phyloP scores from a whole-genome alignment of 2,329 filamentous ascomycete species.

The Colletotrichum cuscutae region DNA sequence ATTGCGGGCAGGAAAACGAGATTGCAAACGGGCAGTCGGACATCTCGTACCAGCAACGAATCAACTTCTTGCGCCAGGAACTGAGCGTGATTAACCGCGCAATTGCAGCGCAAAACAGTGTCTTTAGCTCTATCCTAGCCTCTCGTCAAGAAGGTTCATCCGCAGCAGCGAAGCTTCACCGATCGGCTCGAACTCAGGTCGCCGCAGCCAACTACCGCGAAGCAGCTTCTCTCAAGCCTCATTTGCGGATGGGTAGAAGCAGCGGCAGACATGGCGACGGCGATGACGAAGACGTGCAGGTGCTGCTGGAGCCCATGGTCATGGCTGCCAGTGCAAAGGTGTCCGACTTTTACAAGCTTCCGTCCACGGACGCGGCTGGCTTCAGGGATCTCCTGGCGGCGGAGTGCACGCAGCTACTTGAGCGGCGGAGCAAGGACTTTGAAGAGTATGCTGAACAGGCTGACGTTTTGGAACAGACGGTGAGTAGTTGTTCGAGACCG shows the following conservation, averaged over 20 bases:
- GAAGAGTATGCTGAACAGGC: conserved; percentile 40
- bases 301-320: conserved; percentile 12
- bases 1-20: conserved; percentile 46
- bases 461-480: conserved; percentile 41
- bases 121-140: conserved; percentile 42
- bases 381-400: conserved; percentile 46
- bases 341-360: conserved; percentile 36
- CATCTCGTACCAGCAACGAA: conserved; percentile 51
- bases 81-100: conserved; percentile 49
- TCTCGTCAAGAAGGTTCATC: conserved; percentile 4
- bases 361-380: conserved; percentile 24
- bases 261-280: conserved; percentile 10
- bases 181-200: conserved; percentile 35
- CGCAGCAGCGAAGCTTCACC: conserved; percentile 28
- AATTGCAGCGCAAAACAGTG: conserved; percentile 44
- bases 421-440: conserved; percentile 46
- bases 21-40: conserved; percentile 52
- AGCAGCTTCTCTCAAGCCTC: conserved; percentile 11
- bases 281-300: conserved; percentile 13
- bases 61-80: conserved; percentile 54
- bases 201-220: conserved; percentile 16
- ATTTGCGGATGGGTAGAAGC: conserved; percentile 13
- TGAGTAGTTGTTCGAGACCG: conserved; percentile 16
- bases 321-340: neutral
- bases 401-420: conserved; percentile 51